These are phyloP conservation scores for Penicillium sp. DNA, from an alignment of 2,329 filamentous ascomycete species.

Conservation along the genomic window DNA sequence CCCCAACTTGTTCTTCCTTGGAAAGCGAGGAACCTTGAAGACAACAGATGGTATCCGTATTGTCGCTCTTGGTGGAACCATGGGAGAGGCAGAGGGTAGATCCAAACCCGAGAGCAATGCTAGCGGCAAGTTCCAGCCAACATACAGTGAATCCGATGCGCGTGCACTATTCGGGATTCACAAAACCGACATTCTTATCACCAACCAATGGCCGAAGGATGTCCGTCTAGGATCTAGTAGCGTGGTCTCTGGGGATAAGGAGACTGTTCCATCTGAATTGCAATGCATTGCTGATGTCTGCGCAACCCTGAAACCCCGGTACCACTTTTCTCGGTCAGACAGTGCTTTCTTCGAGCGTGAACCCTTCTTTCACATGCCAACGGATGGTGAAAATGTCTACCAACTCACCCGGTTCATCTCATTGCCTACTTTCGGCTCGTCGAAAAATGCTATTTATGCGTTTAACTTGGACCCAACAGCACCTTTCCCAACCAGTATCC, in stretches of 20 bases:
- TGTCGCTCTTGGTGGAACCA: slow-evolving; percentile 74
- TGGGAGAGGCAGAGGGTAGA: slow-evolving; percentile 35
- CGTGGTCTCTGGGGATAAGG: slow-evolving; percentile 52
- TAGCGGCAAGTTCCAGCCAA: slow-evolving; percentile 68
- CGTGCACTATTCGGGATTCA: slow-evolving; percentile 73
- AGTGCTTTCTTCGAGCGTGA: slow-evolving; percentile 83
- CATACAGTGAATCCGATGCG: slow-evolving; percentile 74
- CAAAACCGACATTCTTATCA: slow-evolving; percentile 80
- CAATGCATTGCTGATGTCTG: slow-evolving; percentile 75
- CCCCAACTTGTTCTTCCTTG: slow-evolving; percentile 86
- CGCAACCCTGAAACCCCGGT: slow-evolving; percentile 77
- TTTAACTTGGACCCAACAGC: slow-evolving; percentile 67
- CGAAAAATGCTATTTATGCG: slow-evolving; percentile 63
- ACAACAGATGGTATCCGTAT: slow-evolving; percentile 87
- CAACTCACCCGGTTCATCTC: slow-evolving; percentile 85
- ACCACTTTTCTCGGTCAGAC: slow-evolving; percentile 75
- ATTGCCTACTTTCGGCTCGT: slow-evolving; percentile 71
- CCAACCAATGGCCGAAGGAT: slow-evolving; percentile 76
- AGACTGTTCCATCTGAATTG: slow-evolving; percentile 54
- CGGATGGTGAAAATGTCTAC: slow-evolving; percentile 50
- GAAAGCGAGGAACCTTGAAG: slow-evolving; percentile 81
- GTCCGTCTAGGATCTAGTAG: slow-evolving; percentile 63
- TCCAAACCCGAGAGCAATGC: slow-evolving; percentile 40
- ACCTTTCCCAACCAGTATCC: slow-evolving; percentile 60
- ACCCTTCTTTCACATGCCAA: slow-evolving; percentile 73